A percentile compares a stretch with the other conserved stretches of the same genome.
phyloP scores from a whole-genome alignment of 2,329 filamentous ascomycete species.

The Calycina herbarum region DNA sequence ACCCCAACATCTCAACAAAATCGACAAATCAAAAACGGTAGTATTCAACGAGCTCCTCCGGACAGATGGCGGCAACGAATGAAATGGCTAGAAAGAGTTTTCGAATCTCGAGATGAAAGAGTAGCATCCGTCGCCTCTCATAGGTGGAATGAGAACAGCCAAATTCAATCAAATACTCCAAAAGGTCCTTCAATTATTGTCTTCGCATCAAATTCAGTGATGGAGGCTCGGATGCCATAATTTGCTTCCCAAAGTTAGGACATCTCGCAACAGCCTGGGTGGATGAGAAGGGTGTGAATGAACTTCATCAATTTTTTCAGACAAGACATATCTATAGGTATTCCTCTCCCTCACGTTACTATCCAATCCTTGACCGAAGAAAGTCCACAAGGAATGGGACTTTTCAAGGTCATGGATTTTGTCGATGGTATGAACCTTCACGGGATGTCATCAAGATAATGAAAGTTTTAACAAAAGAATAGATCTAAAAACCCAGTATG shows the following conservation, averaged over 20 bases:
- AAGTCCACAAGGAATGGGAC: slow-evolving; percentile 37
- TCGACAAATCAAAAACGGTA: neutral
- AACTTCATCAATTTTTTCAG: slow-evolving; percentile 23
- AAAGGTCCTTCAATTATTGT: slow-evolving; percentile 19
- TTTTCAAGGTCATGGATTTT: slow-evolving; percentile 40
- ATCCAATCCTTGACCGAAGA: slow-evolving; percentile 35
- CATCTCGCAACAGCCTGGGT: slow-evolving; percentile 6
- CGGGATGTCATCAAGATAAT: slow-evolving; percentile 8
- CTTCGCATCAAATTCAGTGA: slow-evolving; percentile 11
- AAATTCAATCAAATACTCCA: slow-evolving; percentile 5
- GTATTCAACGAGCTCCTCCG: neutral
- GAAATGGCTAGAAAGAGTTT: neutral
- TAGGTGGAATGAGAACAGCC: neutral
- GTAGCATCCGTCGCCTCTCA: neutral
- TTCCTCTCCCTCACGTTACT: slow-evolving; percentile 35
- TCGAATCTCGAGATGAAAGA: neutral
- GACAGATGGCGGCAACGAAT: neutral
- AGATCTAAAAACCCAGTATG: neutral
- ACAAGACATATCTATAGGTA: slow-evolving; percentile 31
- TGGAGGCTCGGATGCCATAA: slow-evolving; percentile 9
- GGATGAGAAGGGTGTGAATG: slow-evolving; percentile 15
- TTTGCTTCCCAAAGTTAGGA: slow-evolving; percentile 16
- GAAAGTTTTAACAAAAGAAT: slow-evolving; percentile 17
- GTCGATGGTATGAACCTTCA: slow-evolving; percentile 32
- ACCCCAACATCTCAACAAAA: too few species aligned